Evolutionary conservation across 257 asterid species (phyloP).

Genomic region (Solanum bukasovii): DNA sequence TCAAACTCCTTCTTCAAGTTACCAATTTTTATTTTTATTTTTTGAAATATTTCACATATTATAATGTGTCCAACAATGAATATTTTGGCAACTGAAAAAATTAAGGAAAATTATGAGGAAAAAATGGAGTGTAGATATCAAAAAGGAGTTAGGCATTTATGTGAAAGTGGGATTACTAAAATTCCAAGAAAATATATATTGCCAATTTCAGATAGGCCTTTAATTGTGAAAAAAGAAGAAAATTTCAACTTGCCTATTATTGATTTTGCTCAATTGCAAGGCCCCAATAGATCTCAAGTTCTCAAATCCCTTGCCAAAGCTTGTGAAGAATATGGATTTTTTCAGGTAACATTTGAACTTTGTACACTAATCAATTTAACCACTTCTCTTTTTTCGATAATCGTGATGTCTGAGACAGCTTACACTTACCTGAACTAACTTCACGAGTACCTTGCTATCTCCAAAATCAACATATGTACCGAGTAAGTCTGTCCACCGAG

Average conservation of each 20-base stretch:
- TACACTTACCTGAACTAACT: background rate
- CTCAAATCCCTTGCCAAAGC: constrained; percentile 16
- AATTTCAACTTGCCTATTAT: constrained; percentile 19
- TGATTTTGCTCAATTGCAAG: constrained; percentile 17
- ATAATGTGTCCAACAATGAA: background rate
- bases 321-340: constrained; percentile 23
- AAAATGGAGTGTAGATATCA: background rate
- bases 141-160: constrained; percentile 23
- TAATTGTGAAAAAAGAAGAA: background rate
- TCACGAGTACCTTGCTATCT: background rate
- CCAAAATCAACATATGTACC: background rate
- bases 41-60: background rate
- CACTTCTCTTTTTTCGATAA: background rate
- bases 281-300: constrained; percentile 14
- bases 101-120: background rate
- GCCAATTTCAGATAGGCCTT: constrained; percentile 18
- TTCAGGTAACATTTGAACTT: constrained; percentile 11
- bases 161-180: constrained; percentile 2
- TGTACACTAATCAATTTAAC: background rate
- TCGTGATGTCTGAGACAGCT: background rate
- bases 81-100: background rate
- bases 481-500: background rate
- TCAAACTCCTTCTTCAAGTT: background rate
- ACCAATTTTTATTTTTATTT: background rate
- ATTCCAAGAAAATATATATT: constrained; percentile 21